Percentiles rank a stretch among this genome's conserved stretches.
Conservation (phyloP, 176 grass and related monocot species). For the Ampelocalamus luodianensis region DNA sequence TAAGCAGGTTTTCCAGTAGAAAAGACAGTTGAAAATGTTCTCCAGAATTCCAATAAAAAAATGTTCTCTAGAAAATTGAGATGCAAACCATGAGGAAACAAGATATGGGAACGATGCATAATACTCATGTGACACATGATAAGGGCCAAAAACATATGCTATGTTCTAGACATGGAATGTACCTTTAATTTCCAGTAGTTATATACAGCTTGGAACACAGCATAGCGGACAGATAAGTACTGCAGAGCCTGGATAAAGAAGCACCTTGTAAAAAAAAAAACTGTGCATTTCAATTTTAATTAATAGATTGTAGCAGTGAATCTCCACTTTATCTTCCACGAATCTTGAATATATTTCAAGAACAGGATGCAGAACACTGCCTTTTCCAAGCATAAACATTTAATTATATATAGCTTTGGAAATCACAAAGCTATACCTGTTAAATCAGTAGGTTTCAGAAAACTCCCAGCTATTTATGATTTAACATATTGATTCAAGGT, state of each 20-base stretch:
- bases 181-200: conserved; percentile 96
- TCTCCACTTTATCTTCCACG: not conserved
- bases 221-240: conserved; percentile 65
- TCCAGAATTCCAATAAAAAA: not conserved
- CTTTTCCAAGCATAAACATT: conserved; percentile 20
- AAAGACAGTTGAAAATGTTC: not conserved
- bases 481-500: not conserved
- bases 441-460: not conserved
- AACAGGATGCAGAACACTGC: not conserved
- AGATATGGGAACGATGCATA: not conserved
- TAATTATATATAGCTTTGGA: not conserved
- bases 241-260: conserved; percentile 73
- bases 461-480: not conserved
- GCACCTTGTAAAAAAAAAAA: conserved; percentile 43
- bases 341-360: not conserved
- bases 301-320: not conserved
- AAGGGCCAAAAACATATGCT: not conserved
- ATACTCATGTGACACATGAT: not conserved
- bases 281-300: not conserved
- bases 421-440: not conserved
- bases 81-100: conserved; percentile 13
- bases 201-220: conserved; percentile 85
- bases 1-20: not conserved
- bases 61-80: not conserved
- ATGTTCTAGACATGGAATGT: conserved; percentile 30